A percentile compares a stretch with the other conserved stretches of the same genome.
These are phyloP conservation scores for Hymenotorrendiella dingleyae DNA, from an alignment of 2,329 filamentous ascomycete genomes.

Conservation along the genomic window DNA sequence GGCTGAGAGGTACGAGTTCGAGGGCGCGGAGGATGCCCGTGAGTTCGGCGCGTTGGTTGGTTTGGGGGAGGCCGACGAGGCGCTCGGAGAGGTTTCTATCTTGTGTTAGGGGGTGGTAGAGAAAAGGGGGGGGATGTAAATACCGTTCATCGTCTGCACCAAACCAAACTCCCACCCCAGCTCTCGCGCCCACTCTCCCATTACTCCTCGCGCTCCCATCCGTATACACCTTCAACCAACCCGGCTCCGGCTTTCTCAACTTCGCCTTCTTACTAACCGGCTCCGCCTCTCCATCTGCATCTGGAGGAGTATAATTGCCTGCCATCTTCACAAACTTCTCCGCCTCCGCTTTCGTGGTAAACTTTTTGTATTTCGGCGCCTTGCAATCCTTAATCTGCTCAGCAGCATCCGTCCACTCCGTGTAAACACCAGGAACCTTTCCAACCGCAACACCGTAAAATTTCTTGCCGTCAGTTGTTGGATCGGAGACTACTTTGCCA, in stretches of 20 bases:
- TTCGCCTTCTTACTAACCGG: constrained; percentile 16
- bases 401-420: constrained; percentile 62
- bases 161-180: constrained; percentile 61
- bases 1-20: constrained; percentile 62
- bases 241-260: background rate
- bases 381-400: constrained; percentile 69
- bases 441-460: constrained; percentile 59
- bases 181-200: constrained; percentile 47
- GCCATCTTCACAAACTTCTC: constrained; percentile 62
- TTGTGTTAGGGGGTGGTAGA: background rate
- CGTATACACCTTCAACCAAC: constrained; percentile 8
- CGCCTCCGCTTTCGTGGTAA: constrained; percentile 63
- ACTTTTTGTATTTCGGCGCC: constrained; percentile 64
- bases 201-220: constrained; percentile 43
- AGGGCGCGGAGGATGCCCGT: constrained; percentile 81
- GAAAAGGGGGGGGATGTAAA: constrained; percentile 11
- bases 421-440: constrained; percentile 53
- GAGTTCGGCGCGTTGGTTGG: constrained; percentile 94
- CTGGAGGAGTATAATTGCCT: constrained; percentile 19
- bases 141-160: constrained; percentile 50
- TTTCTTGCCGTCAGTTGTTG: constrained; percentile 24
- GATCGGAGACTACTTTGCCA: constrained; percentile 41
- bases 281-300: constrained; percentile 27
- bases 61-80: constrained; percentile 50
- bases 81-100: constrained; percentile 45